These are phyloP conservation scores for Lactarius tabidus DNA, from an alignment of 768 basidiomycete genomes.

Conservation along the genomic window DNA sequence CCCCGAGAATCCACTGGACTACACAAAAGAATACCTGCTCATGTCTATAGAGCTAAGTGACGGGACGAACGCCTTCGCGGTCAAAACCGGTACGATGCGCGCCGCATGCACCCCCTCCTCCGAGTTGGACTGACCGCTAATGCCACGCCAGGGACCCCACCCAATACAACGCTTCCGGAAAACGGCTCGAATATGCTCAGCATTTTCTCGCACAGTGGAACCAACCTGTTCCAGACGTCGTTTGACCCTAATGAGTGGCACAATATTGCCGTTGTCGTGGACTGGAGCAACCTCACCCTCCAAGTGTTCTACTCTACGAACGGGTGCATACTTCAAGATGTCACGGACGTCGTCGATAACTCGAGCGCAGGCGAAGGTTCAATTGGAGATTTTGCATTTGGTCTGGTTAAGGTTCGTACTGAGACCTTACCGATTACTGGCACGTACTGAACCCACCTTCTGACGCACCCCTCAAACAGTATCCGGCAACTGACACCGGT, in stretches of 20 bases:
- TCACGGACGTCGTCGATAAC: constrained; percentile 43
- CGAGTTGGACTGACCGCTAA: neutral
- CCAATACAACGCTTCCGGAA: constrained; percentile 47
- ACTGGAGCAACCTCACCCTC: constrained; percentile 51
- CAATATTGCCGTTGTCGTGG: constrained; percentile 55
- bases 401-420: constrained; percentile 49
- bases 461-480: constrained; percentile 32
- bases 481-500: constrained; percentile 47
- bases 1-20: constrained; percentile 43
- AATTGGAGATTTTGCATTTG: constrained; percentile 56
- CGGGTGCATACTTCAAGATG: constrained; percentile 37
- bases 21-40: constrained; percentile 56
- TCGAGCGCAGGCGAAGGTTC: constrained; percentile 37
- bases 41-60: constrained; percentile 61
- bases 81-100: constrained; percentile 34
- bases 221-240: constrained; percentile 45
- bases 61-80: constrained; percentile 54
- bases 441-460: no score
- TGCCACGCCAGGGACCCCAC: constrained; percentile 45
- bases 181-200: constrained; percentile 47
- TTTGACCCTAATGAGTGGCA: constrained; percentile 48
- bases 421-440: neutral
- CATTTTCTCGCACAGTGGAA: constrained; percentile 50
- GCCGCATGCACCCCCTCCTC: neutral
- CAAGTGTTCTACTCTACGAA: constrained; percentile 49